Conservation (phyloP, 2,329 filamentous ascomycete species). For the Shiraia bambusicola region DNA sequence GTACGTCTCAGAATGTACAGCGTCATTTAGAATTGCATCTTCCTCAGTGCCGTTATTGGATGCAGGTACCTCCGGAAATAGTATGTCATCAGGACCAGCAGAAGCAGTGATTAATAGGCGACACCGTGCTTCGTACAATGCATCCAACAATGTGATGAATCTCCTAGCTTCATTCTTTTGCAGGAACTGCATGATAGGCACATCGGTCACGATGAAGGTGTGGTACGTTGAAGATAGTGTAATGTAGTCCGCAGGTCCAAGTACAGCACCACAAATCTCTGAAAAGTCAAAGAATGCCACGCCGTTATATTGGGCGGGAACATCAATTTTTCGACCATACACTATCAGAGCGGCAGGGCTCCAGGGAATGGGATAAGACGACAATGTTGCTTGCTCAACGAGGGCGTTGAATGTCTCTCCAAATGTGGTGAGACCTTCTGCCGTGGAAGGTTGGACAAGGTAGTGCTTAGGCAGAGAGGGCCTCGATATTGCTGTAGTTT, state of each 20-base stretch:
- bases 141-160: conserved; percentile 78
- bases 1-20: conserved; percentile 65
- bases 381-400: conserved; percentile 20
- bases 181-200: conserved; percentile 66
- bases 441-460: conserved; percentile 32
- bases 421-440: conserved; percentile 22
- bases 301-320: conserved; percentile 61
- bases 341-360: conserved; percentile 50
- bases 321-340: conserved; percentile 64
- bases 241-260: conserved; percentile 82
- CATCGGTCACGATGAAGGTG: conserved; percentile 70
- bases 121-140: conserved; percentile 75
- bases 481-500: conserved; percentile 1
- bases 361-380: conserved; percentile 48
- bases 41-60: conserved; percentile 7
- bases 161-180: conserved; percentile 80
- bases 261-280: conserved; percentile 62
- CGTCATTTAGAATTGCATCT: conserved; percentile 46
- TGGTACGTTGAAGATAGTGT: conserved; percentile 78
- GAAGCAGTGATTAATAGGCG: conserved; percentile 70
- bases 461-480: conserved; percentile 37
- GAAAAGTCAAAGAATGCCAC: conserved; percentile 67
- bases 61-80: conserved; percentile 61
- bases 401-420: conserved; percentile 24
- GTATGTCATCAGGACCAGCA: conserved; percentile 69